These are phyloP conservation scores for Corylus heterophylla DNA, from an alignment of 306 rosid genomes.

Conservation along the genomic window DNA sequence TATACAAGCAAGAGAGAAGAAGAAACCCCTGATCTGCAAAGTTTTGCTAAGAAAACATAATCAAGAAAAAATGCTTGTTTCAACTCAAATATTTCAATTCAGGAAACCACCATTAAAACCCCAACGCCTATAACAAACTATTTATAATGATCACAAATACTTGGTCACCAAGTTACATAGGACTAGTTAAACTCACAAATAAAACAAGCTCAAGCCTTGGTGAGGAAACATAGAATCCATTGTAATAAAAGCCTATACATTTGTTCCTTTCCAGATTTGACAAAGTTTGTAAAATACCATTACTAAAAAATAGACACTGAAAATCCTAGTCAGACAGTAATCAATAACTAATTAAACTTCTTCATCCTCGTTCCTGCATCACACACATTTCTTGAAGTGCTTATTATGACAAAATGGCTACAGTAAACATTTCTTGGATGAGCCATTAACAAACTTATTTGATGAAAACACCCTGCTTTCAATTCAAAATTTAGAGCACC, in stretches of 20 bases:
- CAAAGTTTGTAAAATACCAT: neutral
- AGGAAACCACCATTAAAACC: neutral
- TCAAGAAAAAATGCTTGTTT: neutral
- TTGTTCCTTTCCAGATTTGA: neutral
- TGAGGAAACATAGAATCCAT: neutral
- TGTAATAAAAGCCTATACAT: neutral
- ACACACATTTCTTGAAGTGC: neutral
- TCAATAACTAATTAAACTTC: neutral
- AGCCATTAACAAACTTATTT: neutral
- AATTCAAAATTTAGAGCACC: neutral
- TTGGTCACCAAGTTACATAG: neutral
- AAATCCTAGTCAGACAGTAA: neutral
- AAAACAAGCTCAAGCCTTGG: neutral
- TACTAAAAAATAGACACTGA: neutral
- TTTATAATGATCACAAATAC: neutral
- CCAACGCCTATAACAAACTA: neutral
- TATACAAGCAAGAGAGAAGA: neutral
- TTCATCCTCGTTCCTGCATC: constrained; percentile 2
- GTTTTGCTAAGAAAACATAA: neutral
- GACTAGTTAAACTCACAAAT: neutral
- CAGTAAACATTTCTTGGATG: neutral
- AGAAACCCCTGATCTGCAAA: neutral
- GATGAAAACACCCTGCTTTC: neutral
- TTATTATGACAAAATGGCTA: neutral
- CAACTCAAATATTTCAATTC: neutral